These are phyloP conservation scores for Fusarium neocosmosporiellum DNA, from an alignment of 2,329 filamentous ascomycete species.

Conservation along the genomic window DNA sequence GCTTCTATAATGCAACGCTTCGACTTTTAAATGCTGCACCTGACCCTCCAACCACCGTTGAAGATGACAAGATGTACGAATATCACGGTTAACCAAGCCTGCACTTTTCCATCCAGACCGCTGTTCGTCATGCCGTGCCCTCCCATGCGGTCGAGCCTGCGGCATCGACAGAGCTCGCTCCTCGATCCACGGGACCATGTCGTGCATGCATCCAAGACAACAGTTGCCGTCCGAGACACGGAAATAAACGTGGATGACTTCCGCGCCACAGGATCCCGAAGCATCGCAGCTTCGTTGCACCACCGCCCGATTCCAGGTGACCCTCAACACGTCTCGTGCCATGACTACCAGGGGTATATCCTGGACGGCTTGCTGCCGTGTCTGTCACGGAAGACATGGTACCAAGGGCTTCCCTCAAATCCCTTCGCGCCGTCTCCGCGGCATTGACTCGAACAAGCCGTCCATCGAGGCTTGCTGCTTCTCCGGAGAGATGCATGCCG, in stretches of 20 bases:
- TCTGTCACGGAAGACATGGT: conserved; percentile 19
- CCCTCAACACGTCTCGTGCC: conserved; percentile 40
- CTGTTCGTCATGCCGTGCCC: conserved; percentile 21
- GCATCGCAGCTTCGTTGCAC: conserved; percentile 39
- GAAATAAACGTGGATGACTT: conserved; percentile 41
- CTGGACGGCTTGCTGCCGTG: conserved; percentile 3
- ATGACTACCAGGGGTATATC: conserved; percentile 11
- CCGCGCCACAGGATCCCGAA: conserved; percentile 36
- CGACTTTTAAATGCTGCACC: conserved; percentile 14
- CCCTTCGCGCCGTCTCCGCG: conserved; percentile 34
- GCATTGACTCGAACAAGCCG: conserved; percentile 30
- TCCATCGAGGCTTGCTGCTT: conserved; percentile 40
- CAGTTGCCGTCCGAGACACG: conserved; percentile 38
- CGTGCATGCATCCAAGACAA: conserved; percentile 37
- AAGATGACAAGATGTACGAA: conserved; percentile 12
- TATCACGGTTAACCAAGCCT: neutral
- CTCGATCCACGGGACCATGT: conserved; percentile 36
- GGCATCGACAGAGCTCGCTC: conserved; percentile 32
- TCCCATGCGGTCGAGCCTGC: conserved; percentile 25
- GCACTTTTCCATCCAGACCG: neutral
- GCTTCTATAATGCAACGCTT: conserved; percentile 32
- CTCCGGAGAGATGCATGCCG: conserved; percentile 41
- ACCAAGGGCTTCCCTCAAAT: conserved; percentile 17
- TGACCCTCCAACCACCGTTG: conserved; percentile 11
- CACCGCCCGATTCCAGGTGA: conserved; percentile 39